Evolutionary conservation across 1,139 yeast species (phyloP).

Genomic region (Arxiozyma slooffiae): DNA sequence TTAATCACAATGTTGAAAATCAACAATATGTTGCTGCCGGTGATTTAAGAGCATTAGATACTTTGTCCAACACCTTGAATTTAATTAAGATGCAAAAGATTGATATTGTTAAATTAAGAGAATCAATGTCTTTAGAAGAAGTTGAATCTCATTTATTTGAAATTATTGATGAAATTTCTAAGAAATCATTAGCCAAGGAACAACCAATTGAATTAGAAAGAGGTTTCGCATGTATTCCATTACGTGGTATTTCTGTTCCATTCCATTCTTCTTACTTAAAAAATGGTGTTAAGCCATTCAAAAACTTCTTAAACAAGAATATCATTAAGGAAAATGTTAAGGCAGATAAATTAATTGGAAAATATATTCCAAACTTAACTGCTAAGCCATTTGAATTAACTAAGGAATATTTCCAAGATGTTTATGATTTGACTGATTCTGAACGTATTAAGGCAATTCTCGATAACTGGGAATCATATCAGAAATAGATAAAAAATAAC

Average conservation of each 20-base stretch:
- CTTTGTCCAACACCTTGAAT: constrained; percentile 86
- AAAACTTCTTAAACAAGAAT: constrained; percentile 92
- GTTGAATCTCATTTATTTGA: constrained; percentile 81
- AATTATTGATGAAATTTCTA: constrained; percentile 76
- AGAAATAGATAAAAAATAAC: constrained; percentile 14
- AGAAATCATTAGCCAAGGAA: constrained; percentile 72
- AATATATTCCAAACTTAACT: constrained; percentile 96
- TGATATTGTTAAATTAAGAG: constrained; percentile 81
- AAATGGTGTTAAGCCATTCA: constrained; percentile 98
- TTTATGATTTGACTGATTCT: constrained; percentile 80
- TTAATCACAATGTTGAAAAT: constrained; percentile 95
- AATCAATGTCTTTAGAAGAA: constrained; percentile 70
- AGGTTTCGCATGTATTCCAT: constrained; percentile 96
- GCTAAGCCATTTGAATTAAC: constrained; percentile 95
- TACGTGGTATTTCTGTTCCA: constrained; percentile 97
- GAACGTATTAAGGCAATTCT: constrained; percentile 82
- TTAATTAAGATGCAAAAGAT: constrained; percentile 88
- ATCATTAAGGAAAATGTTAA: constrained; percentile 90
- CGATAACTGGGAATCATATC: constrained; percentile 89
- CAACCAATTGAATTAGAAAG: constrained; percentile 96
- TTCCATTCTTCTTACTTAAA: constrained; percentile 97
- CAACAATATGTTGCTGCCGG: constrained; percentile 98
- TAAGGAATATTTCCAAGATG: constrained; percentile 94
- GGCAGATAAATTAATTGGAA: constrained; percentile 85
- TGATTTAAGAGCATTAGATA: constrained; percentile 89